Evolutionary conservation across 1,284 basidiomycete genomes (phyloP), one percentile per base, ranked within the genome.

Genomic region (Inonotus hispidus): DNA sequence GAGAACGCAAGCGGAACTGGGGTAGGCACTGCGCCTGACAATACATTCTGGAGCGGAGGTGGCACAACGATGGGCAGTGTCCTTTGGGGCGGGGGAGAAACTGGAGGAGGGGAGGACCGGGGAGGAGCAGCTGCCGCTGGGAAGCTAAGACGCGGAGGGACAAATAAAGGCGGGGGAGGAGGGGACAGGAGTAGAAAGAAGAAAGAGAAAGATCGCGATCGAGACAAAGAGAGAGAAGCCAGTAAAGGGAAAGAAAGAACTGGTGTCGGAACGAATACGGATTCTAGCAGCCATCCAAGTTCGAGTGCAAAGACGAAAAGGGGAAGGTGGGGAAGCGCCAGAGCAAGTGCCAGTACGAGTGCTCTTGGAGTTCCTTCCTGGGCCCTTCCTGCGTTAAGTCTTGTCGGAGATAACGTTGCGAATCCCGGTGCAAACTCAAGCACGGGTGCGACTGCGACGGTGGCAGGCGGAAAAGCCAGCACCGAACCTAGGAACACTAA

Each of bases 101-200:
- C 21, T 49, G 21, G 77, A 69, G 68, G 69, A 73, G 59, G 61
- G 70, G 29, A 14, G 53, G 46, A 72, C 61, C 56, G 66, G 69
- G 69, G 66, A 74, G 71, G 71, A 77, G 71, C 21, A 6, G 19
- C 19, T 5, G 56, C 21, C 16, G 23, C 25, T 73, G 77, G 64
- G 75, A 82, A 67, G 71, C 63, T 81, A 82, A 3, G 77, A 79
- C 66, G 69, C 82, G 35, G 83, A 81, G 19, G 80, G 80, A 69
- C 79, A 71, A 21, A 81, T 80, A 55, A 45, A 35, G 41, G 60
- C n/a, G 54, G 62, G 74, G 74, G 52, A 73, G 77, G 23, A 71
- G 66, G 79, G 75, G 73, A 77, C 73, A 52, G 78, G 77, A 23
- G 78, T 68, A 69, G 29, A 13, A 74, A 52, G 73, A 77, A 25